Percentiles rank a stretch among this genome's conserved stretches.
Evolutionary conservation across 176 grass and related monocot genomes (phyloP).

Genomic region (Oryza rufipogon): DNA sequence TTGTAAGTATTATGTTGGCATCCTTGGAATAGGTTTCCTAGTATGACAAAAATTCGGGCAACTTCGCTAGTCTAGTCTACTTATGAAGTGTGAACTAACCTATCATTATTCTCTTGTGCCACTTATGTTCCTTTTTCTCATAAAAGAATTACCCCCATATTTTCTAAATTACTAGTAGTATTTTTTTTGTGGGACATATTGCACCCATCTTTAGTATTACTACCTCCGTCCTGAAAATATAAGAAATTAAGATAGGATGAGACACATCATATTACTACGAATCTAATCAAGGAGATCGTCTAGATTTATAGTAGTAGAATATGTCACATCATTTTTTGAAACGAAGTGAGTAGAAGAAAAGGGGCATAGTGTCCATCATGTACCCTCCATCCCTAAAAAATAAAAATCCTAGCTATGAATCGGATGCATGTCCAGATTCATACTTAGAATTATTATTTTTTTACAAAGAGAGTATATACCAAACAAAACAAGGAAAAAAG

Average conservation of each 20-base stretch:
- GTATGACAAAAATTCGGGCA: not conserved
- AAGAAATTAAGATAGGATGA: too few relatives aligned
- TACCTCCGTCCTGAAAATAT: too few relatives aligned
- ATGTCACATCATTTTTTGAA: too few relatives aligned
- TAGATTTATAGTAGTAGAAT: too few relatives aligned
- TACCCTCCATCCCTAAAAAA: too few relatives aligned
- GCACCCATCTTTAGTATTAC: not conserved
- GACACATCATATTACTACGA: too few relatives aligned
- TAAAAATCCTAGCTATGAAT: too few relatives aligned
- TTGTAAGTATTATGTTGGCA: not conserved
- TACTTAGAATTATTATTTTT: too few relatives aligned
- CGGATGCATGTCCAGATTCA: too few relatives aligned
- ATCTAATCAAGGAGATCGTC: too few relatives aligned
- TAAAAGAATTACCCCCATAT: too few relatives aligned
- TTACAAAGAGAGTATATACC: not conserved
- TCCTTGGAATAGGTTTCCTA: not conserved
- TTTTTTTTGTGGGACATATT: not conserved
- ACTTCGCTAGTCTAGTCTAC: not conserved
- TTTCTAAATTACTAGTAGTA: too few relatives aligned
- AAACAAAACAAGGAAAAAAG: constrained; percentile 19
- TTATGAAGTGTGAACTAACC: not conserved
- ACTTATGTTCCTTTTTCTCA: not conserved
- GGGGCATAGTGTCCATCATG: not conserved
- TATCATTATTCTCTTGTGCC: not conserved
- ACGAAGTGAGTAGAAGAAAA: not conserved